These are phyloP conservation scores for Naganishia randhawae DNA, from an alignment of 768 basidiomycete genomes.

Conservation along the genomic window DNA sequence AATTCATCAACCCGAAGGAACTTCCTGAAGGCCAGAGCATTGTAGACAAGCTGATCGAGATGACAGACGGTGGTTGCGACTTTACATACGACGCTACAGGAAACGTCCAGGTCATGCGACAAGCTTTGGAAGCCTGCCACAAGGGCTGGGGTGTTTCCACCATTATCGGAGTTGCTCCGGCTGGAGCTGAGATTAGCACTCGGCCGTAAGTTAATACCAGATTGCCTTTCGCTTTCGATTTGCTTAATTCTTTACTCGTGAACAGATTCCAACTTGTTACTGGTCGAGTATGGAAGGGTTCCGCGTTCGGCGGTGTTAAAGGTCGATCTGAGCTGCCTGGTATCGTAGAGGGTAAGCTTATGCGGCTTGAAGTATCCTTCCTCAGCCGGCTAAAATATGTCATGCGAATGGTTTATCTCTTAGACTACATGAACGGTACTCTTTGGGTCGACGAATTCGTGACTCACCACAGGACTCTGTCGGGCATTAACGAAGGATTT, in stretches of 20 bases:
- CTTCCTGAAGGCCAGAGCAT: slow-evolving; percentile 76
- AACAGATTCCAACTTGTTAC: slow-evolving; percentile 60
- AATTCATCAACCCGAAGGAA: slow-evolving; percentile 80
- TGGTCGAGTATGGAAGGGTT: slow-evolving; percentile 70
- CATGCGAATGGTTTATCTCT: neutral
- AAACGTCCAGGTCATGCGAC: slow-evolving; percentile 86
- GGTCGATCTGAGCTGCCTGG: slow-evolving; percentile 92
- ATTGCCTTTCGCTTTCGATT: neutral
- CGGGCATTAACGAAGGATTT: slow-evolving; percentile 81
- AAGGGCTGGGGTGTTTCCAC: slow-evolving; percentile 99
- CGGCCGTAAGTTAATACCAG: slow-evolving; percentile 61
- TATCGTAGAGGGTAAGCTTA: slow-evolving; percentile 71
- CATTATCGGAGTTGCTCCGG: slow-evolving; percentile 92
- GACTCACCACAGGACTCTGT: slow-evolving; percentile 73
- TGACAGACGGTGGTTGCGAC: slow-evolving; percentile 94
- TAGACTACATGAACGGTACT: slow-evolving; percentile 50
- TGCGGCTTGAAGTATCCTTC: neutral
- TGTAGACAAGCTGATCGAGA: slow-evolving; percentile 81
- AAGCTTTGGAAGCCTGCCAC: slow-evolving; percentile 96
- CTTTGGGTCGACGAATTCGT: slow-evolving; percentile 84
- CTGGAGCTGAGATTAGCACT: slow-evolving; percentile 90
- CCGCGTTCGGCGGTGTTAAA: slow-evolving; percentile 96
- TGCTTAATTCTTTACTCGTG: neutral
- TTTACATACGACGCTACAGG: slow-evolving; percentile 97
- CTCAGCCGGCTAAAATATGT: neutral